A percentile compares a stretch with the other conserved stretches of the same genome.
Evolutionary conservation across 1,139 yeast species (phyloP).

Genomic region (Pichia sp.): DNA sequence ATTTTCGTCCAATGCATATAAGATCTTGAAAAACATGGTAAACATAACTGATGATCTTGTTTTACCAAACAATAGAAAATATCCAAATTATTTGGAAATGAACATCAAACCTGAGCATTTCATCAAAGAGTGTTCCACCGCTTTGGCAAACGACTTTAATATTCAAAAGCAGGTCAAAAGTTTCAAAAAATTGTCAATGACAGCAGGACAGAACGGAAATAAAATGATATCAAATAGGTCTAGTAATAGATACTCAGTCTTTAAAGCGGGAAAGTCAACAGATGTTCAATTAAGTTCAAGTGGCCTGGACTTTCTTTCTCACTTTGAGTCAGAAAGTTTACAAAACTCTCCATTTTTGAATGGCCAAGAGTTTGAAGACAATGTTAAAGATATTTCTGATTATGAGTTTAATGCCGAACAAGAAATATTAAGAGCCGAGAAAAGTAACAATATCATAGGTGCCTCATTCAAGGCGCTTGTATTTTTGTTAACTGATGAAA

Average conservation of each 20-base stretch:
- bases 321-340: constrained; percentile 22
- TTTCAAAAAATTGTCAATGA: constrained; percentile 15
- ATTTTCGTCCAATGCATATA: constrained; percentile 45
- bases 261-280: constrained; percentile 55
- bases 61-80: constrained; percentile 58
- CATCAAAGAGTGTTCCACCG: constrained; percentile 57
- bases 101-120: constrained; percentile 61
- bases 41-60: constrained; percentile 70
- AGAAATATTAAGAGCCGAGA: constrained; percentile 44
- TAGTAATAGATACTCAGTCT: constrained; percentile 51
- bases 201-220: not conserved
- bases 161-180: constrained; percentile 27
- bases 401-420: constrained; percentile 33
- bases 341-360: constrained; percentile 28
- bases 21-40: constrained; percentile 30
- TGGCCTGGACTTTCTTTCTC: constrained; percentile 49
- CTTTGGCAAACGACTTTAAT: constrained; percentile 48
- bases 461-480: constrained; percentile 77
- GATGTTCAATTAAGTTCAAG: constrained; percentile 52
- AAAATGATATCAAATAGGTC: constrained; percentile 12
- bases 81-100: constrained; percentile 64
- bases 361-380: constrained; percentile 23
- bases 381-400: constrained; percentile 3
- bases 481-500: constrained; percentile 67
- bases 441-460: constrained; percentile 46